Evolutionary conservation across 257 asterid genomes (phyloP), one percentile per base, ranked within the genome.

Genomic region (Coffea eugenioides): DNA sequence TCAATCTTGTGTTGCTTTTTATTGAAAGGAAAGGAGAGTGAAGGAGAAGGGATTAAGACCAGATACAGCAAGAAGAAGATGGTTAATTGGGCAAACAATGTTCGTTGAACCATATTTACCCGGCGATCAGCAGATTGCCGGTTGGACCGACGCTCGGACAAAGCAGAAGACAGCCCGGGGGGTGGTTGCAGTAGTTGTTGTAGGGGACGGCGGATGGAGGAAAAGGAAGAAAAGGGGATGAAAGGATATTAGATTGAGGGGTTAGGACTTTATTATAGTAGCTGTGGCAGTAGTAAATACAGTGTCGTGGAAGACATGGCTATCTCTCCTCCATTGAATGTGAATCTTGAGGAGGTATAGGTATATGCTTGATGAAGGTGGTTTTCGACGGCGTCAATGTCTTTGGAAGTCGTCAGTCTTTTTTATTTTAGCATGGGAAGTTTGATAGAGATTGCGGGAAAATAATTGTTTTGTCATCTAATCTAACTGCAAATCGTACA

Each of bases 1-100:
- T 85, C 64, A 73, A 95, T 88, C 87, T 88, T 83, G 34, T 75
- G 69, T 31, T 70, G 59, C 59, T 83, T 89, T 74, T 56, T 88
- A 62, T 87, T 83, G 25, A 89, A 90, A 52, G 94, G 92, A 81
- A 88, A 88, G 7, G 97, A 83, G 70, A 56, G 80, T 45, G 96
- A 81, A 52, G 83, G 4, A 75, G 87, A 82, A 62, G 93, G 82
- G 74, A 80, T 80, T 10, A 88, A 64, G 20, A 91, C 48, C 3
- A 93, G 85, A 49, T 61, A 89, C 11, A 87, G 70, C 84, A 88
- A 65, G 83, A 87, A 73, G 46, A 81, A 46, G 48, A 76, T 39
- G 23, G 79, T 41, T 16, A 85, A 69, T 69, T 65, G 80, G 80
- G 62, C 67, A 74, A 62, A 59, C 79, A 27, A 45, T 4, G 80